Percentiles rank a stretch among this genome's conserved stretches.
Evolutionary conservation across 768 basidiomycete genomes (phyloP).

Genomic region (Thelephora ganbajun): DNA sequence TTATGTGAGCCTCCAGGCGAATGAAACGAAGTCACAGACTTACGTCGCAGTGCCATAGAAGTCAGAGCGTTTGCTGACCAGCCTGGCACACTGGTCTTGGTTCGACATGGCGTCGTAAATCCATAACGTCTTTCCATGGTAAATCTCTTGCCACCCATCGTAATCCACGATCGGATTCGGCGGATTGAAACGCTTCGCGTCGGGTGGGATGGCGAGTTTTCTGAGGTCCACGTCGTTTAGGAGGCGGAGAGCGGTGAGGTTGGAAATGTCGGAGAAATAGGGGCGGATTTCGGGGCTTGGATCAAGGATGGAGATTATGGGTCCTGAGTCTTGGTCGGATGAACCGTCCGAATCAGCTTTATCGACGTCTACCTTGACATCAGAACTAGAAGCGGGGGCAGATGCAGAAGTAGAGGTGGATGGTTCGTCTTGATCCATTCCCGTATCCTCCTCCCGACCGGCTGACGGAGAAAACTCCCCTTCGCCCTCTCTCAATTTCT

Average conservation of each 20-base stretch:
- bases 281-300: conserved; percentile 28
- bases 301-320: conserved; percentile 41
- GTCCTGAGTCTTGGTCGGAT: conserved; percentile 8
- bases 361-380: conserved; percentile 17
- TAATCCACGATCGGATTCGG: conserved; percentile 48
- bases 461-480: conserved; percentile 30
- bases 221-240: conserved; percentile 62
- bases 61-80: conserved; percentile 48
- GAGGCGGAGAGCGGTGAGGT: conserved; percentile 50
- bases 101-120: conserved; percentile 61
- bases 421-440: conserved; percentile 14
- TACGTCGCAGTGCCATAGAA: conserved; percentile 71
- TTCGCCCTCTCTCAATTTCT: conserved; percentile 38
- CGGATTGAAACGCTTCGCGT: conserved; percentile 29
- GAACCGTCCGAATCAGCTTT: conserved; percentile 11
- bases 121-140: conserved; percentile 57
- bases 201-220: conserved; percentile 30
- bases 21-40: conserved; percentile 15
- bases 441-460: background rate
- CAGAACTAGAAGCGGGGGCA: conserved; percentile 5
- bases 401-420: background rate
- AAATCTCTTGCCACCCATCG: conserved; percentile 60
- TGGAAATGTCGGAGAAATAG: conserved; percentile 38
- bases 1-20: background rate
- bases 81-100: conserved; percentile 46